phyloP scores from a whole-genome alignment of 495 filamentous ascomycete genomes.

The Tetracladium marchalianum region DNA sequence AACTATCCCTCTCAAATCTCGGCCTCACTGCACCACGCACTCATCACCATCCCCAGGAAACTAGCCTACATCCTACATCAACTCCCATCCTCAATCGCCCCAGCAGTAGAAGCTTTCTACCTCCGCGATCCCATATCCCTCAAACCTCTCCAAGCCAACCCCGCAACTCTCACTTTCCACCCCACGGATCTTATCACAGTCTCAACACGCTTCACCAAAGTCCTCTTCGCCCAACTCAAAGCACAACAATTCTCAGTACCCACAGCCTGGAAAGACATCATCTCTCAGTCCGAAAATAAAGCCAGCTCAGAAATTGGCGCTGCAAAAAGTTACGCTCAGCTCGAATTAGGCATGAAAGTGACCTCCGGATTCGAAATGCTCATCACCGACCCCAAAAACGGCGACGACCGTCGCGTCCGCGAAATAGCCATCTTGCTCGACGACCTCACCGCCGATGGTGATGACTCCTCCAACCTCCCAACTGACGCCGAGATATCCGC shows the following conservation, averaged over 20 bases:
- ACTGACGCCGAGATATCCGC: conserved; percentile 57
- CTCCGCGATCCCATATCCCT: conserved; percentile 75
- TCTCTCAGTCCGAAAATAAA: conserved; percentile 14
- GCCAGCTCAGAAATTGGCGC: conserved; percentile 14
- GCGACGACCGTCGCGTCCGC: conserved; percentile 52
- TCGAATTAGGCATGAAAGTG: conserved; percentile 82
- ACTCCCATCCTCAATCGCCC: conserved; percentile 62
- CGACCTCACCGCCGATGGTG: conserved; percentile 36
- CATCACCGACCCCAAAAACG: conserved; percentile 49
- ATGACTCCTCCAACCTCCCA: conserved; percentile 48
- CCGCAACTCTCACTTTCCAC: conserved; percentile 42
- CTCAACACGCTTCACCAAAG: conserved; percentile 71
- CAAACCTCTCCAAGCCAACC: conserved; percentile 49
- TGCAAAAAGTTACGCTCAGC: conserved; percentile 29
- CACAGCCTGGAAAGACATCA: conserved; percentile 42
- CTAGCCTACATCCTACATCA: conserved; percentile 72
- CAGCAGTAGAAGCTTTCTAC: conserved; percentile 87
- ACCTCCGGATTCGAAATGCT: conserved; percentile 90
- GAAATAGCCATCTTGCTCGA: conserved; percentile 68
- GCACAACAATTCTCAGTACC: conserved; percentile 77
- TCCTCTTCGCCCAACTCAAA: conserved; percentile 83
- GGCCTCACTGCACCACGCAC: conserved; percentile 60
- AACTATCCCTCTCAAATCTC: conserved; percentile 70
- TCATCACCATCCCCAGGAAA: conserved; percentile 66
- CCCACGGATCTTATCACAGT: conserved; percentile 72